Evolutionary conservation across 805 yeast species (phyloP).

Genomic region (Scheffersomyces ergatensis): DNA sequence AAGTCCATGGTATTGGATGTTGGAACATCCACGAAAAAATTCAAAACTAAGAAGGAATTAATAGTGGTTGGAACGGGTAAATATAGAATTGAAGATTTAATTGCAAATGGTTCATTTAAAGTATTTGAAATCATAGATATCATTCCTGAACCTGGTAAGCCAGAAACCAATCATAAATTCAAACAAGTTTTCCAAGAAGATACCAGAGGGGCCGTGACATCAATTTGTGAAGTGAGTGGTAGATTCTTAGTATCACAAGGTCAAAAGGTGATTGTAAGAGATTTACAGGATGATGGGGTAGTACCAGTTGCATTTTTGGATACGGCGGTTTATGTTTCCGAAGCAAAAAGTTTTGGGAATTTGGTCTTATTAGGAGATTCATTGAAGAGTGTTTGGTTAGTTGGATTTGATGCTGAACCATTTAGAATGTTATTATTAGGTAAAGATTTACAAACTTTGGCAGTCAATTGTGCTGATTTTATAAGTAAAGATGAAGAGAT

Average conservation of each 20-base stretch:
- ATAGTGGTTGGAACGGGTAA: conserved; percentile 78
- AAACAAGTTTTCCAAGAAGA: conserved; percentile 71
- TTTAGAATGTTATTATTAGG: conserved; percentile 79
- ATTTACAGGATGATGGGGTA: conserved; percentile 81
- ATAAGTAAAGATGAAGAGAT: conserved; percentile 68
- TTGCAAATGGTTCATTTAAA: conserved; percentile 75
- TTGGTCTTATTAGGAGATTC: conserved; percentile 80
- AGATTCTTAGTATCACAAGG: conserved; percentile 84
- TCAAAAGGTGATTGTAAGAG: conserved; percentile 75
- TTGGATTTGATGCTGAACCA: conserved; percentile 95
- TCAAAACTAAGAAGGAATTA: conserved; percentile 58
- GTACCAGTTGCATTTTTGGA: conserved; percentile 94
- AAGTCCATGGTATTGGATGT: conserved; percentile 52
- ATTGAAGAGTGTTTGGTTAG: conserved; percentile 70
- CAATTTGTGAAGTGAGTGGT: conserved; percentile 78
- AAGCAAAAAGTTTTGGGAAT: conserved; percentile 80
- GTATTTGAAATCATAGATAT: conserved; percentile 75
- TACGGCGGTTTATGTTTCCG: conserved; percentile 74
- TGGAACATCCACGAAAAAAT: conserved; percentile 37
- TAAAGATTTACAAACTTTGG: conserved; percentile 63
- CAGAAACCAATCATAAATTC: conserved; percentile 77
- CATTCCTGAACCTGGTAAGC: conserved; percentile 85
- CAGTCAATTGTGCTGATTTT: conserved; percentile 74
- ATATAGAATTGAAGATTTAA: conserved; percentile 74
- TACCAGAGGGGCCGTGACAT: conserved; percentile 79